A percentile compares a stretch with the other conserved stretches of the same genome.
Evolutionary conservation across 2,329 filamentous ascomycete species (phyloP).

Genomic region (Coniochaeta sp.): DNA sequence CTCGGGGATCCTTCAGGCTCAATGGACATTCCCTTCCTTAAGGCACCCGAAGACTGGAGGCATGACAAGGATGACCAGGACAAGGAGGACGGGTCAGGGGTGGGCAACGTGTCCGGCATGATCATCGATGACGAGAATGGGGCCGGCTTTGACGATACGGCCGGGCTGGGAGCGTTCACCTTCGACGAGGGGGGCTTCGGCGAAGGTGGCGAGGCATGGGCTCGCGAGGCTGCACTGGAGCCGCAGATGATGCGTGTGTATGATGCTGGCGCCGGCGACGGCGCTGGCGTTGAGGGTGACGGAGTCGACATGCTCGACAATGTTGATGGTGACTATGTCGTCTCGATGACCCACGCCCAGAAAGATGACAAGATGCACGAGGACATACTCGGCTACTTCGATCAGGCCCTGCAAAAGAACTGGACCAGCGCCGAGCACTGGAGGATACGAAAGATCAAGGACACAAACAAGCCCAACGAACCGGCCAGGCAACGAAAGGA

Average conservation of each 20-base stretch:
- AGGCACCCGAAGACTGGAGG: conserved; percentile 80
- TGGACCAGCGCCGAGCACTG: conserved; percentile 99
- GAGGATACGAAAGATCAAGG: conserved; percentile 92
- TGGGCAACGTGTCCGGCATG: conserved; percentile 65
- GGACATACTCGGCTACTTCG: conserved; percentile 96
- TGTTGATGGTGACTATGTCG: conserved; percentile 65
- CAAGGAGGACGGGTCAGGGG: conserved; percentile 49
- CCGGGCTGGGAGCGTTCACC: conserved; percentile 66
- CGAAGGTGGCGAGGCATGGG: conserved; percentile 94
- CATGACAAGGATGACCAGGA: conserved; percentile 64
- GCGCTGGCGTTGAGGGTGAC: conserved; percentile 46
- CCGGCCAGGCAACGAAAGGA: conserved; percentile 70
- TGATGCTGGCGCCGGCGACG: conserved; percentile 51
- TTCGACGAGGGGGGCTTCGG: conserved; percentile 77
- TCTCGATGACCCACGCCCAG: conserved; percentile 67
- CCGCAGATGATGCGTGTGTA: conserved; percentile 82
- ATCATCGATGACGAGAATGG: conserved; percentile 84
- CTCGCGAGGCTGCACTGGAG: conserved; percentile 77
- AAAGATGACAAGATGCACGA: conserved; percentile 70
- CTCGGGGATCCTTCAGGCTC: conserved; percentile 79
- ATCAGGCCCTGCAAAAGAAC: conserved; percentile 92
- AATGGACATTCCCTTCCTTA: conserved; percentile 86
- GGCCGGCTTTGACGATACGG: conserved; percentile 75
- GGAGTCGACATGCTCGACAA: conserved; percentile 54
- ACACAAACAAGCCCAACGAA: conserved; percentile 56